Evolutionary conservation across 2,329 filamentous ascomycete species (phyloP).

Genomic region (Cordyceps pruinosa): DNA sequence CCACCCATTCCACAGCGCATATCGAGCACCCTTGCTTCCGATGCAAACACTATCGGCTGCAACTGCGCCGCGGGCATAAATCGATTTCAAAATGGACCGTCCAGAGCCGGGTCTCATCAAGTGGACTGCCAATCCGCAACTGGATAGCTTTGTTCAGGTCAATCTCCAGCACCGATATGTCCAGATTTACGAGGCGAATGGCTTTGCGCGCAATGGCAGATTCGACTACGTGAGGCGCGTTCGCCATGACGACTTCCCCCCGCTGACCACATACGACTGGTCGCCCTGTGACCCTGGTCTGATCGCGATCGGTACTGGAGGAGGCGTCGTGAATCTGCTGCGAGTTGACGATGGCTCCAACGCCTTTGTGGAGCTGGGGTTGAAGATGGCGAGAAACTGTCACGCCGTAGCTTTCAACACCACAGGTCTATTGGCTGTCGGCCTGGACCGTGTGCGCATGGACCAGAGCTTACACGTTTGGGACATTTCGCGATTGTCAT

Average conservation of each 20-base stretch:
- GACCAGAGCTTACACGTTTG: slow-evolving; percentile 79
- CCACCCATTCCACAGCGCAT: not conserved
- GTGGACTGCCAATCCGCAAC: slow-evolving; percentile 54
- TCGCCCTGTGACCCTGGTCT: slow-evolving; percentile 56
- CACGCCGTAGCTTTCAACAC: slow-evolving; percentile 77
- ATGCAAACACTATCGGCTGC: not conserved
- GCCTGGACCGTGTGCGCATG: slow-evolving; percentile 72
- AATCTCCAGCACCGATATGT: slow-evolving; percentile 57
- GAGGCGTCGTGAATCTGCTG: slow-evolving; percentile 68
- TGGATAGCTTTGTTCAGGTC: slow-evolving; percentile 58
- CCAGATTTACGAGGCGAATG: slow-evolving; percentile 56
- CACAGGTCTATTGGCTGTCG: slow-evolving; percentile 65
- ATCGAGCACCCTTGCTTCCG: not conserved
- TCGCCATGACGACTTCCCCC: slow-evolving; percentile 56
- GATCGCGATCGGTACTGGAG: slow-evolving; percentile 67
- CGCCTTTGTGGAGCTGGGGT: slow-evolving; percentile 56
- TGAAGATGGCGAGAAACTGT: slow-evolving; percentile 70
- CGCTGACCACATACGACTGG: slow-evolving; percentile 61
- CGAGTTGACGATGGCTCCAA: slow-evolving; percentile 65
- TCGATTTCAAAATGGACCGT: slow-evolving; percentile 41
- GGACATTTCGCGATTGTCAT: slow-evolving; percentile 61
- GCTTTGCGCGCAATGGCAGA: slow-evolving; percentile 46
- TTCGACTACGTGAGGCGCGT: slow-evolving; percentile 53
- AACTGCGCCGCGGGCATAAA: not conserved
- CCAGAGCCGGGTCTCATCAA: slow-evolving; percentile 57